Evolutionary conservation across 148 eudicot species (phyloP).

Genomic region (Nyssa sinensis): DNA sequence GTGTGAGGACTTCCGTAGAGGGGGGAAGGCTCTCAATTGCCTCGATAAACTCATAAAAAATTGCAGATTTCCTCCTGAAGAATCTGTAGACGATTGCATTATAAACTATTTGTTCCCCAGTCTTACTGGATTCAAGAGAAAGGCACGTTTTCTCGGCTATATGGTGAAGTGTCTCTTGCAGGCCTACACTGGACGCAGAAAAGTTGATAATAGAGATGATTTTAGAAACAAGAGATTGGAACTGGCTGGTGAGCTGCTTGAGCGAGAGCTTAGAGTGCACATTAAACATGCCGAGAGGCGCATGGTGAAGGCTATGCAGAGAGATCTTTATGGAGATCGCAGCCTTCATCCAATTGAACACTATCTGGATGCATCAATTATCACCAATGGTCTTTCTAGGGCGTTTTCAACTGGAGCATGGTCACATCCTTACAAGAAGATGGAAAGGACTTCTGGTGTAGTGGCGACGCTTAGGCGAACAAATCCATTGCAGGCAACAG

Average conservation of each 20-base stretch:
- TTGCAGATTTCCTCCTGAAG: slow-evolving; percentile 69
- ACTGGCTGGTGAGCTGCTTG: slow-evolving; percentile 77
- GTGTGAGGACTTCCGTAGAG: slow-evolving; percentile 58
- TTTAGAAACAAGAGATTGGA: slow-evolving; percentile 88
- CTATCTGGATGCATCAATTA: slow-evolving; percentile 81
- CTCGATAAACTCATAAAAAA: slow-evolving; percentile 38
- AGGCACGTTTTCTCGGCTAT: slow-evolving; percentile 87
- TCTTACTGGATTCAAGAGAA: slow-evolving; percentile 46
- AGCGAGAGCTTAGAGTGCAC: slow-evolving; percentile 76
- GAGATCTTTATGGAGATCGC: slow-evolving; percentile 82
- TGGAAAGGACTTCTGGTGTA: slow-evolving; percentile 73
- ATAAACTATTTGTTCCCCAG: slow-evolving; percentile 53
- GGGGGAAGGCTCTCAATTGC: slow-evolving; percentile 40
- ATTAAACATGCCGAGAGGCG: slow-evolving; percentile 87
- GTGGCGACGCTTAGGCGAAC: slow-evolving; percentile 87
- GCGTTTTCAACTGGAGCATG: slow-evolving; percentile 91
- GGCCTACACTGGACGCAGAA: slow-evolving; percentile 69
- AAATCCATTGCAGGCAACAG: slow-evolving; percentile 71
- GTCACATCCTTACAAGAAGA: slow-evolving; percentile 73
- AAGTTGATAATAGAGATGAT: slow-evolving; percentile 83
- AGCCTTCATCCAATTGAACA: slow-evolving; percentile 53
- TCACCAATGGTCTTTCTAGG: slow-evolving; percentile 85
- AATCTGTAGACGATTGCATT: slow-evolving; percentile 56
- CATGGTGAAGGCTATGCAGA: slow-evolving; percentile 86
- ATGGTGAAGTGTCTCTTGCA: slow-evolving; percentile 82